phyloP scores from a whole-genome alignment of 2,329 filamentous ascomycete species.

The Colletotrichum orbiculare region DNA sequence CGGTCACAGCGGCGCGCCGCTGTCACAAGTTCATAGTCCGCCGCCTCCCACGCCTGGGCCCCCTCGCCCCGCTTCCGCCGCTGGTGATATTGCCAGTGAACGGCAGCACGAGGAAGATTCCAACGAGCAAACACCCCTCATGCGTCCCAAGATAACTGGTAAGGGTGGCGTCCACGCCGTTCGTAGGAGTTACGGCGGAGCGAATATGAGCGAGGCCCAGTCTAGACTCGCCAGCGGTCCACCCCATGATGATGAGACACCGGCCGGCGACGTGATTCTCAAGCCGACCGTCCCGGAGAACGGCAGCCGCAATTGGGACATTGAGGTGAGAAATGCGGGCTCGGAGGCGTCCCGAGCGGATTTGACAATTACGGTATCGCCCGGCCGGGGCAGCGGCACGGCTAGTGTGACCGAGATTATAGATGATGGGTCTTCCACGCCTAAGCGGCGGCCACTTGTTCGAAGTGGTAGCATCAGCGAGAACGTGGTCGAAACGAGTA shows the following conservation, averaged over 20 bases:
- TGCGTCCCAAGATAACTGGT: conserved; percentile 40
- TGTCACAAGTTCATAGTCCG: conserved; percentile 32
- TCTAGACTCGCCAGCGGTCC: conserved; percentile 26
- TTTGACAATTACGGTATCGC: conserved; percentile 29
- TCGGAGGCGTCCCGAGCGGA: conserved; percentile 25
- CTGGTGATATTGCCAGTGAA: conserved; percentile 25
- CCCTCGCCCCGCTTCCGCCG: conserved; percentile 40
- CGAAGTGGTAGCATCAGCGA: conserved; percentile 39
- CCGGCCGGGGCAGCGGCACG: conserved; percentile 25
- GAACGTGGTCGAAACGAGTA: conserved; percentile 38
- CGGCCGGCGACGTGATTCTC: conserved; percentile 8
- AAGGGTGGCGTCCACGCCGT: conserved; percentile 38
- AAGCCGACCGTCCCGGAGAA: conserved; percentile 29
- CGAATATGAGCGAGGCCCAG: conserved; percentile 35
- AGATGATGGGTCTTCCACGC: conserved; percentile 29
- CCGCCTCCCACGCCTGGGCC: conserved; percentile 37
- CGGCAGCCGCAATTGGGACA: background rate
- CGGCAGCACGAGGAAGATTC: conserved; percentile 23
- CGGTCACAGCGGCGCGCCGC: conserved; percentile 58
- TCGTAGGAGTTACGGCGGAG: conserved; percentile 36
- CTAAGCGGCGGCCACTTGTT: conserved; percentile 33
- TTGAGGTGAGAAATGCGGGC: background rate
- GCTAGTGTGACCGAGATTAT: conserved; percentile 24
- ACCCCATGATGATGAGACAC: conserved; percentile 12
- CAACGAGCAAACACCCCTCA: conserved; percentile 36